A percentile compares a stretch with the other conserved stretches of the same genome.
Conservation (phyloP, 2,329 filamentous ascomycete genomes). For the Monilinia polystroma region DNA sequence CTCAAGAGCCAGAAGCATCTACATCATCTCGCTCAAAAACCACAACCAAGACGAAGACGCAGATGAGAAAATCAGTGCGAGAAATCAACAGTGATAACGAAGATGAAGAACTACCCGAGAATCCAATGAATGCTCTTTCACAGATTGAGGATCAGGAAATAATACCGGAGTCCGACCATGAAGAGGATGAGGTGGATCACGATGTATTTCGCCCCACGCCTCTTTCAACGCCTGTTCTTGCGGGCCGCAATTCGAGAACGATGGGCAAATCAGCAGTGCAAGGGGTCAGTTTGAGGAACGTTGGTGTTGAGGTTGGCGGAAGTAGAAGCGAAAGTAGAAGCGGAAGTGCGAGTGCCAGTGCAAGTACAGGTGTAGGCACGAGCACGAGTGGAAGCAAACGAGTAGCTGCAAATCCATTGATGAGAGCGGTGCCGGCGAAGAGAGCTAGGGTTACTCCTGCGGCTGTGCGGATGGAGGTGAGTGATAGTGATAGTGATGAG, state of each 20-base stretch:
- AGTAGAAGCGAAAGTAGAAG: too few species aligned
- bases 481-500: constrained; percentile 38
- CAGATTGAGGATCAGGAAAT: not conserved
- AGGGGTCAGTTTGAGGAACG: not conserved
- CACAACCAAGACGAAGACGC: not conserved
- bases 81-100: constrained; percentile 18
- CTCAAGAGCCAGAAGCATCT: not conserved
- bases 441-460: constrained; percentile 28
- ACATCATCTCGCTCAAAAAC: not conserved
- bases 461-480: constrained; percentile 26
- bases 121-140: not conserved
- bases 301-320: not conserved
- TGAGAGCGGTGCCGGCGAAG: constrained; percentile 34
- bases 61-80: constrained; percentile 8
- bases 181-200: constrained; percentile 6
- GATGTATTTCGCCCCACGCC: not conserved
- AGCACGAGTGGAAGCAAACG: constrained; percentile 28
- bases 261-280: constrained; percentile 8
- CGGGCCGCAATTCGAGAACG: not conserved
- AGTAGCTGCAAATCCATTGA: constrained; percentile 29
- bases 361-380: too few species aligned
- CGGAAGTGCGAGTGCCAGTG: too few species aligned
- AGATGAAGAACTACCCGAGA: constrained; percentile 13
- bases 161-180: not conserved
- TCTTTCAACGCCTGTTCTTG: not conserved